Evolutionary conservation across 768 basidiomycete species (phyloP).

Genomic region (Leccinellum luteum): DNA sequence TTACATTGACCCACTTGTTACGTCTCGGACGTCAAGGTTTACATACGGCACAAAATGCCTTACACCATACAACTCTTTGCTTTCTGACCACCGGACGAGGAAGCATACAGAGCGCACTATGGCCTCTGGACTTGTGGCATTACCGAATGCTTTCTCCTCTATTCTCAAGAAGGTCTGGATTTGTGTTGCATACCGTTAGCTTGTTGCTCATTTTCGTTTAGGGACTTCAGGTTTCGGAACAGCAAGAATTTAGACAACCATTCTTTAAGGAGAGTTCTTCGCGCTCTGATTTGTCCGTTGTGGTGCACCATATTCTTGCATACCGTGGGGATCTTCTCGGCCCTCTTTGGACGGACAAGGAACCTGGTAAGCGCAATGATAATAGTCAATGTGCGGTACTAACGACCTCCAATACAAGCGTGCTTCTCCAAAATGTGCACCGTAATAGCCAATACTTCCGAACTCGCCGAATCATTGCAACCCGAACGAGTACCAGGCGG

Average conservation of each 20-base stretch:
- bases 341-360: constrained; percentile 14
- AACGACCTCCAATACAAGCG: background rate
- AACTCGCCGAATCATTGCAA: background rate
- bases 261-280: background rate
- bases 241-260: constrained; percentile 14
- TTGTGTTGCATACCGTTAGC: background rate
- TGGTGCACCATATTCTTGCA: constrained; percentile 2
- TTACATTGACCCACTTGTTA: constrained; percentile 44
- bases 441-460: constrained; percentile 11
- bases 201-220: background rate
- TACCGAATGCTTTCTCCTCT: constrained; percentile 36
- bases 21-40: constrained; percentile 40
- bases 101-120: constrained; percentile 13
- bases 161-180: constrained; percentile 34
- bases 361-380: constrained; percentile 7
- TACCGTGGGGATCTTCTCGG: constrained; percentile 11
- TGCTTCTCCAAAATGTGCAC: constrained; percentile 12
- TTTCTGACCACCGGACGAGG: constrained; percentile 39
- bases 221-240: constrained; percentile 19
- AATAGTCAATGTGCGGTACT: background rate
- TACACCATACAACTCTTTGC: constrained; percentile 21
- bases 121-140: constrained; percentile 25
- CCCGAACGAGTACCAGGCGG: background rate
- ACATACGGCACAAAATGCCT: constrained; percentile 37
- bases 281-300: background rate